Base-by-base conservation (phyloP, 2,329 filamentous ascomycete genomes). In the Trichophyton simii region DNA sequence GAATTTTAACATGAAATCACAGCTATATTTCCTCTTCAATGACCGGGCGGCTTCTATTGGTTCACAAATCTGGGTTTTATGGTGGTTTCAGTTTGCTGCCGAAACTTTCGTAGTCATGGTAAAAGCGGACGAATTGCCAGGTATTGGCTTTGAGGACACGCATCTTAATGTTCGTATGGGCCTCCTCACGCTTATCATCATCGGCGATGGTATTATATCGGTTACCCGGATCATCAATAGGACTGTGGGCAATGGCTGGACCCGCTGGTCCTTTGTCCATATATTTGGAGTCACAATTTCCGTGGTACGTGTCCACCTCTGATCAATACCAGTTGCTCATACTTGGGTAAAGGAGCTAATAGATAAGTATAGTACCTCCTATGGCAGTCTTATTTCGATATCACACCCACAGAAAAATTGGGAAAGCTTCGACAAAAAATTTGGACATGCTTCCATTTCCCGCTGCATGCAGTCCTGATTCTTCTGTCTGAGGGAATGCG, bases 141-240 rank as follows among this genome's bases (percentile, higher is more conserved):
- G 82, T 58, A 76, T 87, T 50, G 82, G 81, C 60, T 84, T 87
- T 67, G 79, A 82, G 63, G 76, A 80, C 61, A 87, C 83, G 0
- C 83, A 86, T 68, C 70, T 87, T 60, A 83, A 84, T 67, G 82
- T 84, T 67, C 79, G 85, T 8, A 81, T 87, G 78, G 81, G 79
- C 11, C 75, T 86, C 1, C 74, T 87, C 61, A 87, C 84, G 0
- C 76, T 87, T 57, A 85, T 87, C 63, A 83, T 87, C 61, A 79
- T 87, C 62, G 84, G 85, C 13, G 84, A 87, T 67, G 83, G 83
- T 58, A 81, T 85, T 15, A 84, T 86, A 44, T 79, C 82, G n/a
- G 74, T 86, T 31, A 80, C 79, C 25, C 79, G 80, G 31, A 74
- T 76, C 68, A 79, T 79, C 41, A 81, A 86, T 18, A 80, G 79